These are phyloP conservation scores for Aureobasidium sp. DNA, from an alignment of 2,329 filamentous ascomycete species.

Conservation along the genomic window DNA sequence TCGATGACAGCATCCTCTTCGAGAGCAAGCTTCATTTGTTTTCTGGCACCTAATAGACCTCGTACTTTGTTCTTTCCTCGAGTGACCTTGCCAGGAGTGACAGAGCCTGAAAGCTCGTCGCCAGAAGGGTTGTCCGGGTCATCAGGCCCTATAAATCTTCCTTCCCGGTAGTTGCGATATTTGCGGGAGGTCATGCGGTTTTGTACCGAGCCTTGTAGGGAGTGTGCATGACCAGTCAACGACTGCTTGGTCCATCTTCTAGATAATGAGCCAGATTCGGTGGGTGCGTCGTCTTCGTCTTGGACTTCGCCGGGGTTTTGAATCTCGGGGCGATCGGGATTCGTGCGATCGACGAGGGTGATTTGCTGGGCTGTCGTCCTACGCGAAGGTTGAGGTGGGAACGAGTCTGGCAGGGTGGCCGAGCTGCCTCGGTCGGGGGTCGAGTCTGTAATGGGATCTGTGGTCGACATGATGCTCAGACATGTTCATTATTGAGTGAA, in stretches of 20 bases:
- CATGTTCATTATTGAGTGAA: background rate
- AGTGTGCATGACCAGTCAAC: constrained; percentile 5
- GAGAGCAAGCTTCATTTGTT: constrained; percentile 23
- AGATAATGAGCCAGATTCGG: constrained; percentile 13
- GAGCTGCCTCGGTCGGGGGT: background rate
- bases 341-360: constrained; percentile 51
- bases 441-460: background rate
- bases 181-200: constrained; percentile 13
- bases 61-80: constrained; percentile 23
- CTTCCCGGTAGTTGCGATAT: constrained; percentile 16
- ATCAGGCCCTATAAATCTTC: constrained; percentile 16
- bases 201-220: background rate
- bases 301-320: background rate
- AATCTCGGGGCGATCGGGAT: constrained; percentile 12
- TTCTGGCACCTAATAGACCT: constrained; percentile 21
- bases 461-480: background rate
- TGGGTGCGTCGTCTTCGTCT: constrained; percentile 29
- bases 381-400: constrained; percentile 27
- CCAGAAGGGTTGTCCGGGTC: constrained; percentile 15
- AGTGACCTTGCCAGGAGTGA: constrained; percentile 18
- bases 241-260: constrained; percentile 20
- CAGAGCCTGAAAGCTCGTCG: constrained; percentile 13
- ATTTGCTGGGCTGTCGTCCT: constrained; percentile 55
- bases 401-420: background rate
- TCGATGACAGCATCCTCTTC: constrained; percentile 57